Base-by-base conservation (phyloP, 2,329 filamentous ascomycete species). In the Botrytis squamosa region DNA sequence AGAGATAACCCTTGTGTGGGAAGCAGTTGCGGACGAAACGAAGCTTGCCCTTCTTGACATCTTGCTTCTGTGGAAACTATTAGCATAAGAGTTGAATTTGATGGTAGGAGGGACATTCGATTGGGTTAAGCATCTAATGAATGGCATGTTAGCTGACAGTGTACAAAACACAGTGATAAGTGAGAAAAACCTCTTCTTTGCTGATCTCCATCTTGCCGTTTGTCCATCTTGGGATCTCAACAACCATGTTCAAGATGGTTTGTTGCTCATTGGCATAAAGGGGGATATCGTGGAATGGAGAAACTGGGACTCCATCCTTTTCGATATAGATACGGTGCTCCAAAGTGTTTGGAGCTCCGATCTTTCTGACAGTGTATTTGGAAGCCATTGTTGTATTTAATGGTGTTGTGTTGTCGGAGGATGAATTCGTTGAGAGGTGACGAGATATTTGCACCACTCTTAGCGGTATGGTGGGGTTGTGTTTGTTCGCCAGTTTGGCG, bases 11-110 rank as follows among this genome's bases (percentile, higher is more conserved):
- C 91, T 99, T 98, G 92, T 99, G 96, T 81, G 96, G 96, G 90
- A 99, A 99, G 92, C 96, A 99, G 92, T 99, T 99, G 87, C 96
- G 94, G 84, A 99, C 96, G 84, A 92, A 99, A 83, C 96, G 93
- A 82, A 98, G 94, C 90, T 98, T 98, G 90, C 95, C 96, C 90
- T 99, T 98, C 93, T 99, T 98, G 85, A 91, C 90, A 85, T 99
- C 96, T 88, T 99, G 96, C 92, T 98, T 98, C 71, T 72, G 52
- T 62, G 22, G 40, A 38, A 36, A 60, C 1, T 55, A 69, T 72
- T 72, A 72, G 71, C 55, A 69, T 72, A 14, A 16, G 36, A 40
- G 7, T 68, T 33, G 52, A 40, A 4, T 10, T 40, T 0, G 12
- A 59, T 25, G 63, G 29, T 38, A 9, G 49, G 63, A 40, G 38